These are phyloP conservation scores for Torulaspora globosa DNA, from an alignment of 1,139 yeast species.

Conservation along the genomic window DNA sequence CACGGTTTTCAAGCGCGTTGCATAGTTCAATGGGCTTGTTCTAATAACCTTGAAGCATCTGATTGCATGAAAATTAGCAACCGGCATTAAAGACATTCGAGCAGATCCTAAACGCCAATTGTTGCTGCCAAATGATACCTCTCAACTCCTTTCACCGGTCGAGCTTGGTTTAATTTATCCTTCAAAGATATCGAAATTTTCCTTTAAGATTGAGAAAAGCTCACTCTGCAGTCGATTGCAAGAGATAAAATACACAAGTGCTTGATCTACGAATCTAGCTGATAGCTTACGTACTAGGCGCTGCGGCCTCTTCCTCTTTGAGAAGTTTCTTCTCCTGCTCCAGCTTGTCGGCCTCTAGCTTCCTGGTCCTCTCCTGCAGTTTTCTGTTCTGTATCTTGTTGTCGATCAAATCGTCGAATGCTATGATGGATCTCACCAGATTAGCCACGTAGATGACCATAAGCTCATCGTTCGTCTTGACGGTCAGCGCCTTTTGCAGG, in stretches of 20 bases:
- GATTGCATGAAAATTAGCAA: background rate
- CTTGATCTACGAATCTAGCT: background rate
- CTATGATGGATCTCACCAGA: conserved; percentile 88
- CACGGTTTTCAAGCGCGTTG: background rate
- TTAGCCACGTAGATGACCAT: conserved; percentile 91
- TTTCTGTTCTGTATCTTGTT: conserved; percentile 84
- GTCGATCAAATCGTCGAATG: conserved; percentile 94
- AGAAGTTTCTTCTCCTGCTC: conserved; percentile 26
- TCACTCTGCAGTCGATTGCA: background rate
- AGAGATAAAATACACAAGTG: background rate
- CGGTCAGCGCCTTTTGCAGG: conserved; percentile 75
- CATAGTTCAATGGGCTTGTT: conserved; percentile 1
- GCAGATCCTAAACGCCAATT: background rate
- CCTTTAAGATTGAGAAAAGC: background rate
- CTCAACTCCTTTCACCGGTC: background rate
- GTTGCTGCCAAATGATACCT: background rate
- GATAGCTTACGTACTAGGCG: conserved; percentile 7
- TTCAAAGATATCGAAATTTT: background rate
- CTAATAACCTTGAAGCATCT: conserved; percentile 3
- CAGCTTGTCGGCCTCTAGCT: conserved; percentile 19
- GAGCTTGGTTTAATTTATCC: background rate
- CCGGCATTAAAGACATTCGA: conserved; percentile 4
- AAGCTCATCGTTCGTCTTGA: conserved; percentile 91
- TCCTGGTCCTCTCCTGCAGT: conserved; percentile 39
- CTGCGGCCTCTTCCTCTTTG: conserved; percentile 16